These are phyloP conservation scores for Seiridium unicorne DNA, from an alignment of 2,329 filamentous ascomycete genomes.

Conservation along the genomic window DNA sequence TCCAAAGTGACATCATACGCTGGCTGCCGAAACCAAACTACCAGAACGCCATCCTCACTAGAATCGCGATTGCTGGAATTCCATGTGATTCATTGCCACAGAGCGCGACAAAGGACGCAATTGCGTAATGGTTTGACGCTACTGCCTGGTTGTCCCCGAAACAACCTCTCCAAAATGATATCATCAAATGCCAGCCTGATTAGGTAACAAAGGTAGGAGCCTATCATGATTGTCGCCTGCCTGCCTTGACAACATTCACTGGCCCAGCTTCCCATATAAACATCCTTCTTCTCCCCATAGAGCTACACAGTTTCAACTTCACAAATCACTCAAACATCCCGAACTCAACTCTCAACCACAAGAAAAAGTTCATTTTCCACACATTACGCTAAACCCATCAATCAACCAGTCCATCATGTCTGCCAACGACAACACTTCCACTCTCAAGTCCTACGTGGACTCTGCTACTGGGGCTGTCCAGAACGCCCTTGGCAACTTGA, in stretches of 20 bases:
- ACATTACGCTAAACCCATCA: background rate
- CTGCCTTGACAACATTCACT: background rate
- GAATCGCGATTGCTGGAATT: slow-evolving; percentile 2
- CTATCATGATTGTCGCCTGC: background rate
- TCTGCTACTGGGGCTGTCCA: slow-evolving; percentile 71
- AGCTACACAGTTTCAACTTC: background rate
- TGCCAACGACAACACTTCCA: slow-evolving; percentile 59
- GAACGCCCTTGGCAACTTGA: slow-evolving; percentile 68
- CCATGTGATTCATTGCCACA: background rate
- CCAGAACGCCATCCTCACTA: background rate
- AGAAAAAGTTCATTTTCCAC: background rate
- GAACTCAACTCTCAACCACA: background rate
- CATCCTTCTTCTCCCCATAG: background rate
- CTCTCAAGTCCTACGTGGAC: slow-evolving; percentile 76
- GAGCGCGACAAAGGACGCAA: background rate
- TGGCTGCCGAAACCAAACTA: background rate
- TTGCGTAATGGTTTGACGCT: background rate
- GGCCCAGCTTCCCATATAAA: background rate
- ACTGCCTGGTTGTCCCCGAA: background rate
- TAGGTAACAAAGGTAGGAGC: background rate
- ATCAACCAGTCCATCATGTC: slow-evolving; percentile 31
- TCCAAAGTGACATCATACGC: background rate
- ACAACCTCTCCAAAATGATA: background rate
- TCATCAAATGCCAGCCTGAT: background rate
- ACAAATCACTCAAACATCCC: background rate